Percentiles rank a stretch among this genome's conserved stretches.
Evolutionary conservation across 2,329 filamentous ascomycete species (phyloP).

Genomic region (Nannizziopsis arthrosporioides): DNA sequence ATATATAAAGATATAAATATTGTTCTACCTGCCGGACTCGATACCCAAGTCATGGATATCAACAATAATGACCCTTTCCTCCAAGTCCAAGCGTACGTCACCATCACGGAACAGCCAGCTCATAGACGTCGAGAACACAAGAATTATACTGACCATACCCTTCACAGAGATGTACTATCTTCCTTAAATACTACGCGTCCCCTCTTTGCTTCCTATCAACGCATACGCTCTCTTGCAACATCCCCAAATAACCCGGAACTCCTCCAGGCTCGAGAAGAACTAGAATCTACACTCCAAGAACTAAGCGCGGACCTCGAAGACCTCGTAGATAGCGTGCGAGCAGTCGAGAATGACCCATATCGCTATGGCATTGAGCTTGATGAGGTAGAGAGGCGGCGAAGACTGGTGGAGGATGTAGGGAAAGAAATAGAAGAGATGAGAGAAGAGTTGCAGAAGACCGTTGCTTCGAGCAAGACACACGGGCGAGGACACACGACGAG

Average conservation of each 20-base stretch:
- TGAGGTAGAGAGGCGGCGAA: slow-evolving; percentile 68
- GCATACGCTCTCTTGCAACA: slow-evolving; percentile 77
- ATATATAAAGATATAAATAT: too few relatives aligned
- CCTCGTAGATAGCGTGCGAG: slow-evolving; percentile 73
- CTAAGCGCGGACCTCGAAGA: slow-evolving; percentile 79
- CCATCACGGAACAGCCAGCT: neutral
- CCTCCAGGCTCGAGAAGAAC: slow-evolving; percentile 55
- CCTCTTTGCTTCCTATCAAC: slow-evolving; percentile 86
- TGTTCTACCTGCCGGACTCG: neutral
- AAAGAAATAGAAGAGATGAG: slow-evolving; percentile 83
- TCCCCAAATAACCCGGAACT: slow-evolving; percentile 59
- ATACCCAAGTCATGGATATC: slow-evolving; percentile 22
- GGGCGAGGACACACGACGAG: slow-evolving; percentile 21
- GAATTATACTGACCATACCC: slow-evolving; percentile 1
- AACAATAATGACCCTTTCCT: slow-evolving; percentile 35
- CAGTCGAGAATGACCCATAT: slow-evolving; percentile 76
- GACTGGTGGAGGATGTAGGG: slow-evolving; percentile 79
- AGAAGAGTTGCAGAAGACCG: slow-evolving; percentile 55
- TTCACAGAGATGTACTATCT: slow-evolving; percentile 66
- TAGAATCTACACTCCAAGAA: slow-evolving; percentile 63
- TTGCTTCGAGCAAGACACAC: slow-evolving; percentile 6
- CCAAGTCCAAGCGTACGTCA: slow-evolving; percentile 36
- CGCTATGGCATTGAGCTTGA: slow-evolving; percentile 73
- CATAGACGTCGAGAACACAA: neutral
- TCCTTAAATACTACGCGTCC: slow-evolving; percentile 71